Evolutionary conservation across 2,329 filamentous ascomycete species (phyloP).

Genomic region (Penicillium sp.): DNA sequence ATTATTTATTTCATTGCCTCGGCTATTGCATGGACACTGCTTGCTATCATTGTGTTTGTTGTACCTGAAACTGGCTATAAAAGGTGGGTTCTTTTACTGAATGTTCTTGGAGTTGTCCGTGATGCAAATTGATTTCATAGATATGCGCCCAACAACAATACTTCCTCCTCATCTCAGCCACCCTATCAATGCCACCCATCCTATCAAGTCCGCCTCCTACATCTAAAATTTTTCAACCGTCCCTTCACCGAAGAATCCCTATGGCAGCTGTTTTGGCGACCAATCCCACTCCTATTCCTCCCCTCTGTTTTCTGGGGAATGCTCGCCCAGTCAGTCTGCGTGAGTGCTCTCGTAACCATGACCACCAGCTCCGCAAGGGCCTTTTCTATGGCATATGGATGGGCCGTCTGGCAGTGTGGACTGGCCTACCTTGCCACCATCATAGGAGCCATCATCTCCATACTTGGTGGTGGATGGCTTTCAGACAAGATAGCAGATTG

Average conservation of each 20-base stretch:
- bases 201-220: not conserved
- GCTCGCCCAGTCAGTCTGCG: not conserved
- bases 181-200: not conserved
- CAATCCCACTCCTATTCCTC: constrained; percentile 53
- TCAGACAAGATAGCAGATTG: constrained; percentile 35
- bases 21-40: not conserved
- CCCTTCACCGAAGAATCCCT: constrained; percentile 50
- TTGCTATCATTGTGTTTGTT: not conserved
- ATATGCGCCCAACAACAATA: not conserved
- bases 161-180: not conserved
- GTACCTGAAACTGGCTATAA: not conserved
- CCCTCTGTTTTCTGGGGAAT: constrained; percentile 45
- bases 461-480: constrained; percentile 49
- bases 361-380: not conserved
- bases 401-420: not conserved
- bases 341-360: not conserved
- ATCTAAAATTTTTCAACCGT: constrained; percentile 33
- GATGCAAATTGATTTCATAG: not conserved
- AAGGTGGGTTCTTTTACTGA: not conserved
- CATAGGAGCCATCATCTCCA: not conserved
- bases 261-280: constrained; percentile 52
- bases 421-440: not conserved
- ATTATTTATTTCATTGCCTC: not conserved
- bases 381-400: not conserved
- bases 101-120: not conserved